Base-by-base conservation (phyloP, 2,329 filamentous ascomycete species). In the Cadophora luteo-olivacea region DNA sequence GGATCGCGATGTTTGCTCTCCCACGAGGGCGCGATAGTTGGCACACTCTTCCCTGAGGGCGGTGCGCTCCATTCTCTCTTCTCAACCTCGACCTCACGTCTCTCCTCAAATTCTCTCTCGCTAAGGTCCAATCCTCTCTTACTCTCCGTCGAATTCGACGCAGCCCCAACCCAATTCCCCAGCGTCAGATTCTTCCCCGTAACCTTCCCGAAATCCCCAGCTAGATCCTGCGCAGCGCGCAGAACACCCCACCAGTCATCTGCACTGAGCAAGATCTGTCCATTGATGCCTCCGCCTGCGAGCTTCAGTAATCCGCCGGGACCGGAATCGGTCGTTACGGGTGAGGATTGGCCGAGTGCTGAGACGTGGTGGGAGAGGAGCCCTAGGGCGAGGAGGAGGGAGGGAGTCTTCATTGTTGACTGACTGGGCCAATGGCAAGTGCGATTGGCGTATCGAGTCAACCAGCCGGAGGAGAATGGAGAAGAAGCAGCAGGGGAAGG, bases 161-260 rank as follows among this genome's bases (percentile, higher is more conserved):
- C 22, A 33, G 60, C 66, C 8, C 64, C 54, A 61, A 49, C 41
- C 75, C 73, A 77, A 62, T 74, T 73, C 1, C 71, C 75, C 55
- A 78, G 80, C 0, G 87, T 86, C 67, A 89, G 85, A 77, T 91
- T 91, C 32, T 80, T 84, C 9, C 89, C 89, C 0, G 89, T 91
- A 4, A 92, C 89, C n/a, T 88, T 86, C 19, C 89, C 89, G 79
- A 93, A 91, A 77, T 93, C 91, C 4, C 82, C 75, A 0, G 89
- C 88, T 11, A 93, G 83, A 77, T 93, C 90, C 49, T 88, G 83
- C 0, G 89, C 90, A 5, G 88, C 89, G 32, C 90, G 85, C 65
- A 91, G 83, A 0, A 92, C 90, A 67, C 89, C 90, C 80, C 87
- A 89, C 82, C 86, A 91, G 69, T 92, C 90, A 66, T 86, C 80